Percentiles rank a stretch among this genome's conserved stretches.
Evolutionary conservation across 805 yeast genomes (phyloP).

Genomic region (Candida adriatica): DNA sequence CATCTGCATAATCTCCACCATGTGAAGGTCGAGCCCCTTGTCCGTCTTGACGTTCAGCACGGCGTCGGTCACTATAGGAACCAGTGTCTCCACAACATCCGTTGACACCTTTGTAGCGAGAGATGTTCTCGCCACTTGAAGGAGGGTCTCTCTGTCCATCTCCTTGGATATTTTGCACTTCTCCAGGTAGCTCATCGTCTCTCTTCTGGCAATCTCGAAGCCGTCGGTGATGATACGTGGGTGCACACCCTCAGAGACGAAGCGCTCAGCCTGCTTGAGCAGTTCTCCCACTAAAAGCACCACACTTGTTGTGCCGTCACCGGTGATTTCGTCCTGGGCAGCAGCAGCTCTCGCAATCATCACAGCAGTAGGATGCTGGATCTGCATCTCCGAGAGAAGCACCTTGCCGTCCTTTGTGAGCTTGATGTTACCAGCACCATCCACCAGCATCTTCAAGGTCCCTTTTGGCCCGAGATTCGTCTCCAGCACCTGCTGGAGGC

Average conservation of each 20-base stretch:
- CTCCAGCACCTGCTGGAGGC: slow-evolving; percentile 85
- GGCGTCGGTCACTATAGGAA: slow-evolving; percentile 96
- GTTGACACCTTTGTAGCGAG: slow-evolving; percentile 77
- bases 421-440: slow-evolving; percentile 93
- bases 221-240: slow-evolving; percentile 95
- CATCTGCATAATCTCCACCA: slow-evolving; percentile 98
- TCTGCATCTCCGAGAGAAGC: slow-evolving; percentile 90
- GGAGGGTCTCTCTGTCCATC: slow-evolving; percentile 79
- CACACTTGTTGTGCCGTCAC: slow-evolving; percentile 97
- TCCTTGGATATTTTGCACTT: slow-evolving; percentile 45
- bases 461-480: slow-evolving; percentile 96
- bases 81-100: slow-evolving; percentile 70
- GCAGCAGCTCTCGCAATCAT: slow-evolving; percentile 96
- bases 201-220: slow-evolving; percentile 82
- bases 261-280: slow-evolving; percentile 90
- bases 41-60: slow-evolving; percentile 68
- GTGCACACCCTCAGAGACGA: slow-evolving; percentile 88
- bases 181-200: slow-evolving; percentile 63
- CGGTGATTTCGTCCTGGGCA: slow-evolving; percentile 98
- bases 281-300: slow-evolving; percentile 91
- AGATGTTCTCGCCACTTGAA: slow-evolving; percentile 89
- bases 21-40: slow-evolving; percentile 75
- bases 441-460: slow-evolving; percentile 92
- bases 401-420: slow-evolving; percentile 97
- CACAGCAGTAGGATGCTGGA: slow-evolving; percentile 84